These are phyloP conservation scores for Xylaria palmicola DNA, from an alignment of 495 filamentous ascomycete genomes.

Conservation along the genomic window DNA sequence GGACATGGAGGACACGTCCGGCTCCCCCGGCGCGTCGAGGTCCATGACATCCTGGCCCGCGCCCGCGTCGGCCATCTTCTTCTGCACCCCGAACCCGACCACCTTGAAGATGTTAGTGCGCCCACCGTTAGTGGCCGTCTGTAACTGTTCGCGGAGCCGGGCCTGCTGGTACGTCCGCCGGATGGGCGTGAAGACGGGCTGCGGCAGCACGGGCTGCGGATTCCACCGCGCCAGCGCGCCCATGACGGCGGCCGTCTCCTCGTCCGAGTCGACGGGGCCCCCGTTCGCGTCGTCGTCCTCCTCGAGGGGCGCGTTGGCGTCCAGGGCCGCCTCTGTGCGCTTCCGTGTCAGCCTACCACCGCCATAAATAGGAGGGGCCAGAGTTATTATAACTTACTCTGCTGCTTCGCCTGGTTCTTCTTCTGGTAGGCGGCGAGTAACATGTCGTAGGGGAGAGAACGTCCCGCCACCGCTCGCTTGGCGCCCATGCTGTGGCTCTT, in stretches of 20 bases:
- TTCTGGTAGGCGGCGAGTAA: slow-evolving; percentile 93
- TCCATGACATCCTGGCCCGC: slow-evolving; percentile 37
- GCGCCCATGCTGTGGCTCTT: slow-evolving; percentile 97
- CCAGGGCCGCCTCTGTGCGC: slow-evolving; percentile 76
- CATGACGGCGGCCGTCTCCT: slow-evolving; percentile 90
- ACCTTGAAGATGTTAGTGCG: slow-evolving; percentile 58
- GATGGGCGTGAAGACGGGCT: slow-evolving; percentile 64
- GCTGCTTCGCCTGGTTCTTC: slow-evolving; percentile 97
- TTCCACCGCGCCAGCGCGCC: slow-evolving; percentile 70
- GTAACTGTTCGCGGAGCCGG: slow-evolving; percentile 85
- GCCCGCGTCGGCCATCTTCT: slow-evolving; percentile 39
- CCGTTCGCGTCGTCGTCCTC: slow-evolving; percentile 77
- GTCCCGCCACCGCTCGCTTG: slow-evolving; percentile 85
- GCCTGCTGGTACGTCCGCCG: slow-evolving; percentile 75
- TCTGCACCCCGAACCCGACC: slow-evolving; percentile 44
- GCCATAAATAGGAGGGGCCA: background rate
- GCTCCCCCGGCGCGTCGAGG: slow-evolving; percentile 45
- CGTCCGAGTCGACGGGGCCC: slow-evolving; percentile 82
- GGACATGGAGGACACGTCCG: slow-evolving; percentile 33
- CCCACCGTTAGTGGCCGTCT: slow-evolving; percentile 64
- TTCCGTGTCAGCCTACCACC: background rate
- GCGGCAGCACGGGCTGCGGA: slow-evolving; percentile 67
- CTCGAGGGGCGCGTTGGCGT: slow-evolving; percentile 87
- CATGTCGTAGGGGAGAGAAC: slow-evolving; percentile 93
- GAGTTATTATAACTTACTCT: slow-evolving; percentile 59